Base-by-base conservation (phyloP, 139 green algal genomes). In the Microglena sp. region DNA sequence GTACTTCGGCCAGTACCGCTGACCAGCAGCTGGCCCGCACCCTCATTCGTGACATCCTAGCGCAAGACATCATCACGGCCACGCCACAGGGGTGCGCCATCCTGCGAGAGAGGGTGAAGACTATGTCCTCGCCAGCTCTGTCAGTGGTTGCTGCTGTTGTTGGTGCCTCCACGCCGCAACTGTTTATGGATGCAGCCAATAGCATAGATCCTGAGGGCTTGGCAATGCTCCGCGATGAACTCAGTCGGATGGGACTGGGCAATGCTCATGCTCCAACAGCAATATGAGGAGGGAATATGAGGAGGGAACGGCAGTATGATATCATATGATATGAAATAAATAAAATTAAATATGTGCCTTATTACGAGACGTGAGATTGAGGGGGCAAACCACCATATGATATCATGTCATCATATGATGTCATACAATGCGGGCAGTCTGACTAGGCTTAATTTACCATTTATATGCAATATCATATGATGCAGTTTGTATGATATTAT, bases 221-320 rank as follows among this genome's bases (percentile, higher is more conserved):
- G 67, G 34, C 45, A 5, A 5, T 7, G 45, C 36, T 64, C 29
- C 67, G 70, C 2, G 64, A 68, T 35, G 58, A 69, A 46, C 62
- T 77, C 15, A 35, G 63, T 4, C 27, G 45, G 28, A 77, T 77
- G 70, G 70, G 70, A 3, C 64, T 75, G 24, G 55, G 33, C 33
- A 28, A 62, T 28, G 43, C 11, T 5, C 55, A 62, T 62, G 55
- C 55, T 40, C 55, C 55, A 18, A 45, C 55, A 34, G 8, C n/a
- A n/a, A n/a, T n/a, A n/a, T n/a, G n/a, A n/a, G n/a, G n/a, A n/a
- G n/a, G n/a, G n/a, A n/a, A n/a, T n/a, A n/a, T n/a, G n/a, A n/a
- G n/a, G n/a, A n/a, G n/a, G n/a, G n/a, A n/a, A n/a, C n/a, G n/a
- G n/a, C n/a, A n/a, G n/a, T n/a, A n/a, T n/a, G n/a, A n/a, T n/a